Conservation (phyloP, 192 early-diverging fungal species). For the Entophlyctis luteolus region DNA sequence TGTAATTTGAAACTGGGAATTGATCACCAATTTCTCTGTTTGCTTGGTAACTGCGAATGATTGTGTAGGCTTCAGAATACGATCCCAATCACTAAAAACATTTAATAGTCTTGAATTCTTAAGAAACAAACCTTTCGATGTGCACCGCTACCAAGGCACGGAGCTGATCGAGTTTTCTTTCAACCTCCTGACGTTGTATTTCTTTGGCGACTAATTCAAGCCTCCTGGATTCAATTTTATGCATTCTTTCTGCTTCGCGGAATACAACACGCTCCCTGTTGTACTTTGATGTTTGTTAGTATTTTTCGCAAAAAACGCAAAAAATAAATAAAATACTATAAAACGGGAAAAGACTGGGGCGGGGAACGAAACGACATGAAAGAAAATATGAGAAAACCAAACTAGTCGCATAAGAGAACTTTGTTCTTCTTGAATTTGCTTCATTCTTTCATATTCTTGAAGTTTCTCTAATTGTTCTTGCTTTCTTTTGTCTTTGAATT, state of each 20-base stretch:
- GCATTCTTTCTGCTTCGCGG: background rate
- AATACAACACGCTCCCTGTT: constrained; percentile 3
- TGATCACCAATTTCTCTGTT: constrained; percentile 13
- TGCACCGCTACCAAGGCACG: background rate
- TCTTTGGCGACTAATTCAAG: background rate
- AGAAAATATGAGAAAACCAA: too few species aligned
- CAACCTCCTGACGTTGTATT: background rate
- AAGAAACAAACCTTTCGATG: background rate
- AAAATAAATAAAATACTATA: background rate
- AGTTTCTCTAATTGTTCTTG: background rate
- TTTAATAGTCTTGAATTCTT: background rate
- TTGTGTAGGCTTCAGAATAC: constrained; percentile 17
- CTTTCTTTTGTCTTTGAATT: constrained; percentile 9
- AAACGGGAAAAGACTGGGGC: background rate
- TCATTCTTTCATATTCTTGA: background rate
- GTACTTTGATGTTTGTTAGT: background rate
- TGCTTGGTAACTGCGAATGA: constrained; percentile 10
- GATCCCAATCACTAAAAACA: constrained; percentile 13
- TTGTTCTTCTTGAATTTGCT: background rate
- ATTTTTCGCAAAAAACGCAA: background rate
- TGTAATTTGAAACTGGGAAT: background rate
- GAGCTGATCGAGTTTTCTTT: constrained; percentile 15
- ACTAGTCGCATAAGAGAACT: too few species aligned
- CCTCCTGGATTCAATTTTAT: constrained; percentile 1
- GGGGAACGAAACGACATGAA: too few species aligned